Evolutionary conservation across 148 eudicot genomes (phyloP).

Genomic region (Rhododendron molle): DNA sequence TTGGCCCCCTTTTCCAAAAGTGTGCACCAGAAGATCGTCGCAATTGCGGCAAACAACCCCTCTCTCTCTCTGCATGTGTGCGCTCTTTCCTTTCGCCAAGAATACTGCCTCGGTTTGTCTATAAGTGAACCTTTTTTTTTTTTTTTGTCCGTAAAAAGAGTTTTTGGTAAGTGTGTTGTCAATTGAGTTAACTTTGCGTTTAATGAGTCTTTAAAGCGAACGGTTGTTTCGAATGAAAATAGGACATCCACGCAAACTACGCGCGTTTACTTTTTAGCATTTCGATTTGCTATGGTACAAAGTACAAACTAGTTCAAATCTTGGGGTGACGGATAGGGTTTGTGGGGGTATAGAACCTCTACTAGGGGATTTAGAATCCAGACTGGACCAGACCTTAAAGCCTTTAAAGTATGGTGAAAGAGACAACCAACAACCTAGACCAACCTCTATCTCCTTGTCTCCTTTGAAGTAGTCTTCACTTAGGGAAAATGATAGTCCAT

Average conservation of each 20-base stretch:
- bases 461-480: not conserved
- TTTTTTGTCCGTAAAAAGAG: not conserved
- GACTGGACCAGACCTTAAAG: not conserved
- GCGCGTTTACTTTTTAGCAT: too few relatives aligned
- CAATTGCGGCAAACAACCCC: not conserved
- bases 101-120: not conserved
- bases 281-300: too few relatives aligned
- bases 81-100: not conserved
- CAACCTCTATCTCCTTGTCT: not conserved
- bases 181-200: not conserved
- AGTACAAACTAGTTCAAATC: too few relatives aligned
- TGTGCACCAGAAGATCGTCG: not conserved
- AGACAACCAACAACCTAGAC: not conserved
- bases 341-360: not conserved
- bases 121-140: too few relatives aligned
- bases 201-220: too few relatives aligned
- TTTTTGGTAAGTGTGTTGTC: not conserved
- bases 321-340: too few relatives aligned
- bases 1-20: not conserved
- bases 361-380: not conserved
- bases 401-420: not conserved
- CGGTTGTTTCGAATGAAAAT: too few relatives aligned
- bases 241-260: too few relatives aligned
- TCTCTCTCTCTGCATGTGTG: not conserved
- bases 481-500: too few relatives aligned